Evolutionary conservation across 192 early-diverging fungal species (phyloP), one percentile per base, ranked within the genome.

Genomic region (Coemansia sp.): DNA sequence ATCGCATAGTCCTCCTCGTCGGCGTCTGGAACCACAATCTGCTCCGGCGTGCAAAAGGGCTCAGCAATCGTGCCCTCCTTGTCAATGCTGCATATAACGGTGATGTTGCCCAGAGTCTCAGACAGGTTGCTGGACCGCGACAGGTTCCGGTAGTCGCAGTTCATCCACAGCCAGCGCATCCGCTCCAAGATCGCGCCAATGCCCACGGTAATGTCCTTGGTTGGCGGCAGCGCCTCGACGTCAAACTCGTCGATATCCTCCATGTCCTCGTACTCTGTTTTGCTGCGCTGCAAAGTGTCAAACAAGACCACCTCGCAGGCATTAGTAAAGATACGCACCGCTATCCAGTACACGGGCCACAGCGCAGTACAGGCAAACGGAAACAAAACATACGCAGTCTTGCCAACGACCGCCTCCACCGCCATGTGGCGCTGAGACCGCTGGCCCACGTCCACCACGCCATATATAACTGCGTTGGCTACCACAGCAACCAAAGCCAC

Each of bases 181-280:
- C 87, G 86, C 59, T 75, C 81, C 83, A 87, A 85, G 1, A 96
- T 88, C 2, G 86, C 84, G 38, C 78, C 85, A 80, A 80, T 27
- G 6, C 74, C 75, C 4, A 82, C 74, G 11, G 86, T 85, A 15
- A 99, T 85, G 69, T 96, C 93, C 79, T 97, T 98, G 12, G 94
- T 98, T 12, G 98, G 98, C 43, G 98, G 93, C 38, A 96, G 94
- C 1, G 98, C 98, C 31, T 93, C 93, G n/a, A 94, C 88, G 86
- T 99, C 97, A 86, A 99, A 99, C 70, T 98, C 96, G 76, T 99
- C 97, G 38, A 99, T 93, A 71, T 96, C 93, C 27, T 94, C 95
- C 72, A 90, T 90, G 75, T 99, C 97, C 67, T 96, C 95, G 71
- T 96, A 99, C 61, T 97, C 95, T 3, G 93, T 94, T 63, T 93